Evolutionary conservation across 495 filamentous ascomycete species (phyloP), one percentile per base, ranked within the genome.

Genomic region (Haplographium delicatum): DNA sequence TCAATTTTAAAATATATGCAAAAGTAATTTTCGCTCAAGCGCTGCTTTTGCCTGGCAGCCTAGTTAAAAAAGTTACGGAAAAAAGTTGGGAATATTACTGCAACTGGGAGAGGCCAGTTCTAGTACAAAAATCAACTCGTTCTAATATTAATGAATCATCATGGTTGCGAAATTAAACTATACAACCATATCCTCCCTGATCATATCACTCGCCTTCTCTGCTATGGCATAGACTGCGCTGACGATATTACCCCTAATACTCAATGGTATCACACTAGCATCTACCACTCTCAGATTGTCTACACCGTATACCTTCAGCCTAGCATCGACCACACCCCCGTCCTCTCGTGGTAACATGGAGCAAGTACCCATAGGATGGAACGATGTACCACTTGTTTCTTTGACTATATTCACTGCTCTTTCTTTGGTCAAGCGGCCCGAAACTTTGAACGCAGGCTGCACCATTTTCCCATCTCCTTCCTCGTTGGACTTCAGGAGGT

Each of bases 201-300:
- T 76, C 3, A 78, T 43, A 63, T 78, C 76, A 3, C 75, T 74
- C 13, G 73, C 76, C 55, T 67, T 63, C 62, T 83, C 79, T 0
- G 74, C 79, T 18, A 80, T 66, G 0, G 73, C 74, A 64, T 79
- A 81, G 7, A 80, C 74, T 2, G 64, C 62, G 3, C 68, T 67
- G 59, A 71, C 65, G 22, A 80, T 72, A 60, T 80, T 76, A 0
- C 68, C 75, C 7, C 54, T 50, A 7, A 72, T 64, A 44, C 71
- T 62, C 18, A 79, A 35, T 0, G 78, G 5, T 73, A 82, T 69
- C n/a, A 80, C 58, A 55, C 74, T 79, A 0, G 77, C 78, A 55
- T 82, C 78, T 0, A 78, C 72, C 0, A 81, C 68, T 46, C 78
- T 56, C 30, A 81, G 49, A 4, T 64, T 61, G 16, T 50, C 58